Evolutionary conservation across 441 rosid species (phyloP).

Genomic region (Hypseocharis bilobata): DNA sequence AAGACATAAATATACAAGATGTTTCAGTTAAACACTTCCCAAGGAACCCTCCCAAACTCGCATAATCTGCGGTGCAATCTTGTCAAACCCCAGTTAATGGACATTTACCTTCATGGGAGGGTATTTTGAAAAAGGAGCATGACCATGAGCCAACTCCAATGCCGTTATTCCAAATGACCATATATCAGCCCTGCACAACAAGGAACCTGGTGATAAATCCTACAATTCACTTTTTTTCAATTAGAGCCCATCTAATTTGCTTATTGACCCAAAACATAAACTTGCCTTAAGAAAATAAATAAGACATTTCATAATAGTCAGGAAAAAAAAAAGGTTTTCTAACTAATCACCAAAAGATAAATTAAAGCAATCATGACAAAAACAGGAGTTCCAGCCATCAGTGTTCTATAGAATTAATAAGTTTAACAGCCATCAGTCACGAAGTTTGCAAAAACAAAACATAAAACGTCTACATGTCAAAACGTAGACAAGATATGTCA

Average conservation of each 20-base stretch:
- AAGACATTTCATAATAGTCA: neutral
- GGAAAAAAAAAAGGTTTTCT: neutral
- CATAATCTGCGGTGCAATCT: constrained; percentile 12
- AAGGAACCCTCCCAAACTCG: constrained; percentile 3
- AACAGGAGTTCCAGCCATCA: neutral
- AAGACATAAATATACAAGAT: constrained; percentile 2
- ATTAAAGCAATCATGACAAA: neutral
- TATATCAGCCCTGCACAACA: constrained; percentile 77
- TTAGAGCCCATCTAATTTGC: constrained; percentile 8
- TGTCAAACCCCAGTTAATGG: constrained; percentile 14
- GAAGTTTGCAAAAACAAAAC: too few relatives aligned
- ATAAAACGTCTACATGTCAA: neutral
- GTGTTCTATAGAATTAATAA: neutral
- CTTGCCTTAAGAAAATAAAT: neutral
- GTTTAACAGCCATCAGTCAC: neutral
- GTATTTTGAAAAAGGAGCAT: constrained; percentile 91
- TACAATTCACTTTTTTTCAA: neutral
- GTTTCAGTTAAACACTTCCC: constrained; percentile 1
- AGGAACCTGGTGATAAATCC: constrained; percentile 24
- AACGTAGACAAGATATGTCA: neutral
- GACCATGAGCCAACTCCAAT: constrained; percentile 94
- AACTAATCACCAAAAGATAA: neutral
- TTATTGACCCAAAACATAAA: neutral
- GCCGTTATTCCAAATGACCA: constrained; percentile 99
- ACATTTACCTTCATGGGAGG: constrained; percentile 96